Percentiles rank a stretch among this genome's conserved stretches.
These are phyloP conservation scores for Paspalum notatum DNA, from an alignment of 176 grass and related monocot genomes.

Conservation along the genomic window DNA sequence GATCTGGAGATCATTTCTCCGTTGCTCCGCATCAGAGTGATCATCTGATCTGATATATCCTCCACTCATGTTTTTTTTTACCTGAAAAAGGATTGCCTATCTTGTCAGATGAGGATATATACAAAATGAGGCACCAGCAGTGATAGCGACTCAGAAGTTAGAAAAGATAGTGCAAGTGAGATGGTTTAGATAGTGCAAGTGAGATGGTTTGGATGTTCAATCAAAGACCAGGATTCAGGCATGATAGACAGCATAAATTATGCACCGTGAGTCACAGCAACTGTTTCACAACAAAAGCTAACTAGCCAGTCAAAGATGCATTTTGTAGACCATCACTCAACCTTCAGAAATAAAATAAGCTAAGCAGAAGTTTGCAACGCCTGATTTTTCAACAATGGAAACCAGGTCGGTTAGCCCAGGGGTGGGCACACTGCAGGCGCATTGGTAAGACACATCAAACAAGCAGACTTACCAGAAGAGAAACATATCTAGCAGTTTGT, in stretches of 20 bases:
- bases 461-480: background rate
- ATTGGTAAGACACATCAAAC: background rate
- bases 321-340: background rate
- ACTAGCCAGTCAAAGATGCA: background rate
- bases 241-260: no score
- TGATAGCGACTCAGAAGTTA: conserved; percentile 7
- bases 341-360: background rate
- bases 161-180: background rate
- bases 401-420: background rate
- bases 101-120: conserved; percentile 24
- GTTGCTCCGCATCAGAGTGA: conserved; percentile 11
- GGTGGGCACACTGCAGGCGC: background rate
- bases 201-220: background rate
- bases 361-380: background rate
- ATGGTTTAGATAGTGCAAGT: conserved; percentile 7
- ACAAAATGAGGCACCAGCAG: background rate
- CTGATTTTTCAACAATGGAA: background rate
- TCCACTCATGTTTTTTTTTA: background rate
- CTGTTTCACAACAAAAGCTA: background rate
- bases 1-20: background rate
- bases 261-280: background rate
- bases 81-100: conserved; percentile 8
- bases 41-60: background rate
- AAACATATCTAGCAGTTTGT: background rate
- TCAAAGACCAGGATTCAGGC: background rate